Base-by-base conservation (phyloP, 306 rosid species). In the Cicer chorassanicum region DNA sequence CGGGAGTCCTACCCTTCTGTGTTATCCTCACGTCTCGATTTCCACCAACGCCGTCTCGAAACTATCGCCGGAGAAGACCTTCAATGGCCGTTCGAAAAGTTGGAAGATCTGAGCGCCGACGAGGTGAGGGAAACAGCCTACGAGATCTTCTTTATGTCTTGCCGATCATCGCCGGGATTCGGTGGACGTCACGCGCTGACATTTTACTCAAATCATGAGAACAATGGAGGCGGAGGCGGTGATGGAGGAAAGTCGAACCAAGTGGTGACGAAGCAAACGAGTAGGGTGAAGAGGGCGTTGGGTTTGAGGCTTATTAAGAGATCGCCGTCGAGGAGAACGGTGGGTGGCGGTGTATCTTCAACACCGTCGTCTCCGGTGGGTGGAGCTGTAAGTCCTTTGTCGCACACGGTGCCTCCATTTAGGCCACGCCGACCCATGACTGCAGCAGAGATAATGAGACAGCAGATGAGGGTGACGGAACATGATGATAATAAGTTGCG, bases 401-500 rank as follows among this genome's bases (percentile, higher is more conserved):
- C 88, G 0, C 1, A 46, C 45, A 84, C 91, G 4, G 19, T 88
- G 14, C 96, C 96, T 1, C 68, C 40, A 0, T 42, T 63, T 0
- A 77, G 93, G 74, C 92, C 93, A 0, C 74, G 96, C 36, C 84
- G 98, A 15, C 98, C 98, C 0, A 91, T 91, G 98, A 94, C 98
- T 1, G 87, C 96, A 0, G 98, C 98, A 0, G 98, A 94, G 89
- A 91, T 94, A 72, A 94, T 94, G 98, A 85, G 97, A 73, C 96
- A 90, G 69, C 98, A 94, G 82, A 94, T 94, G 98, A 84, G 82
- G 82, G 91, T 94, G 38, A 84, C 96, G 5, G 98, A 94, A 73
- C 95, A 87, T 36, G 91, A 94, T 74, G 98, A 94, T 57, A 86
- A 75, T 61, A 83, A 88, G 69, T 81, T 94, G 1, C 78, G 98